phyloP scores from a whole-genome alignment of 768 basidiomycete species.

The Auricularia cornea region DNA sequence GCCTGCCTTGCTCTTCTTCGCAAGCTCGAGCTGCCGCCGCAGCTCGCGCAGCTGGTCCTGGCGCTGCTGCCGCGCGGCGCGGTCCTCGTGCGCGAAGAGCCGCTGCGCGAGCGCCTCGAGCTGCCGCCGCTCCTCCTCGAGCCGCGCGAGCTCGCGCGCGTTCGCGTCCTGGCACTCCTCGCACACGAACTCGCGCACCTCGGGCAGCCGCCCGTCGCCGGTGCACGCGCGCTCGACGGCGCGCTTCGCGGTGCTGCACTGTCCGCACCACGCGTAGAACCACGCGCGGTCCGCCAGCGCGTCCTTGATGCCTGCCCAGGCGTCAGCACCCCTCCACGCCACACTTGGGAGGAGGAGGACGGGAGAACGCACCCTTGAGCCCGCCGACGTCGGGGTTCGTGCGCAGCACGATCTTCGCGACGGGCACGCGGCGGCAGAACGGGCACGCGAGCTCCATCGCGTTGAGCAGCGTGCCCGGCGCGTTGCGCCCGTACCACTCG shows the following conservation, averaged over 20 bases:
- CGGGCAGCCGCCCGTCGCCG: conserved; percentile 12
- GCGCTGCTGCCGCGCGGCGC: neutral
- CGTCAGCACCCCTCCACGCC: neutral
- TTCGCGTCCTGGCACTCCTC: conserved; percentile 10
- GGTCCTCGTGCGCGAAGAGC: neutral
- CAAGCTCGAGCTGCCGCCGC: neutral
- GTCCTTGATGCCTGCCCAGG: neutral
- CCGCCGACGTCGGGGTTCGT: conserved; percentile 19
- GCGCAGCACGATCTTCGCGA: conserved; percentile 15
- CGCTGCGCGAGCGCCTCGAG: neutral
- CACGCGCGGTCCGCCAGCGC: conserved; percentile 20
- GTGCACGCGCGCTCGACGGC: conserved; percentile 16
- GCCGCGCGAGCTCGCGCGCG: neutral
- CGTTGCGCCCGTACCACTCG: conserved; percentile 22
- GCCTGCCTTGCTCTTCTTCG: neutral
- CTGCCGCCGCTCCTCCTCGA: neutral
- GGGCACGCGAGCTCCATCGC: conserved; percentile 21
- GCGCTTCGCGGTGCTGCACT: conserved; percentile 18
- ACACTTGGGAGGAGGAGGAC: neutral
- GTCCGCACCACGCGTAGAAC: conserved; percentile 22
- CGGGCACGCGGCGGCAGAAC: conserved; percentile 21
- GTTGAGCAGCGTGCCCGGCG: conserved; percentile 20
- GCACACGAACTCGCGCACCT: conserved; percentile 12
- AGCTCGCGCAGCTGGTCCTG: neutral
- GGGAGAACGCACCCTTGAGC: conserved; percentile 7